Conservation (phyloP, 768 basidiomycete genomes). For the Tulasnella sp. region DNA sequence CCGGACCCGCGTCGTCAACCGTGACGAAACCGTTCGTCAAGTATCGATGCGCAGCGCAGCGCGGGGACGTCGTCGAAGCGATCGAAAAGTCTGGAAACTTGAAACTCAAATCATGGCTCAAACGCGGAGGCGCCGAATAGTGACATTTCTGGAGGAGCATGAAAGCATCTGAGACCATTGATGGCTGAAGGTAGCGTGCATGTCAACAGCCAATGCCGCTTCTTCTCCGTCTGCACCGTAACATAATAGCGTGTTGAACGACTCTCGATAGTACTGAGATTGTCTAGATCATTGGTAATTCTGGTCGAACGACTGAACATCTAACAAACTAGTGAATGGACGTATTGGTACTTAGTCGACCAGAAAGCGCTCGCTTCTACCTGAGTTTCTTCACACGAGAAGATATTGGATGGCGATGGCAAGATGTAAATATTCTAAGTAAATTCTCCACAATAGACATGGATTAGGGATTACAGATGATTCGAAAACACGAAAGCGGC, state of each 20-base stretch:
- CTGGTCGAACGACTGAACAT: no score
- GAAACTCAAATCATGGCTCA: conserved; percentile 69
- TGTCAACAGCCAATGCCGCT: no score
- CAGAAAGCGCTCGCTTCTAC: no score
- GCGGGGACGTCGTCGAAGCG: conserved; percentile 54
- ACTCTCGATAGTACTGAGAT: no score
- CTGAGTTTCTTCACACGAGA: no score
- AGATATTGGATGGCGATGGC: background rate
- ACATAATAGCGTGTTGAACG: no score
- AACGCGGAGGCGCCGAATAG: conserved; percentile 25
- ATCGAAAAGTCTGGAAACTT: conserved; percentile 56
- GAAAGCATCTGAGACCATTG: no score
- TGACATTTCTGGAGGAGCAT: background rate
- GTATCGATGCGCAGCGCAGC: conserved; percentile 54
- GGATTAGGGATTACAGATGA: background rate
- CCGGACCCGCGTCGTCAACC: conserved; percentile 36
- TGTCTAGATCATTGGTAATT: no score
- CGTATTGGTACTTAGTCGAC: no score
- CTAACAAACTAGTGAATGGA: no score
- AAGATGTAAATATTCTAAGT: background rate
- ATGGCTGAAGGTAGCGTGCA: background rate
- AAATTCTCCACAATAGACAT: background rate
- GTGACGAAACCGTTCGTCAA: conserved; percentile 60
- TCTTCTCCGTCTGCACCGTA: no score
- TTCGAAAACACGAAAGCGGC: background rate